phyloP scores from a whole-genome alignment of 2,329 filamentous ascomycete species.

The Diplodia intermedia region DNA sequence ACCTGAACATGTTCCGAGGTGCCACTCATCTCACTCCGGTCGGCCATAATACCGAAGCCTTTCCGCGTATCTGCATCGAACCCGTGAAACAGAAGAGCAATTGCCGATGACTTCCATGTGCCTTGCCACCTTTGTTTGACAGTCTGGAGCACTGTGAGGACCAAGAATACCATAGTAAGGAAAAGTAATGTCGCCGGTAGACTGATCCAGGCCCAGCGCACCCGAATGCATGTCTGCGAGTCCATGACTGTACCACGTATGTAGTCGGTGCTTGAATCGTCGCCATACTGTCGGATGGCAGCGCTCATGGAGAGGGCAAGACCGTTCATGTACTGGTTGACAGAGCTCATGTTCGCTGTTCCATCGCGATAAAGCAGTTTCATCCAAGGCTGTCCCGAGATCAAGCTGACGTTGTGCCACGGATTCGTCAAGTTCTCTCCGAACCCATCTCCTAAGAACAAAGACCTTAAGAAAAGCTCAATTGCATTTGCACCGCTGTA shows the following conservation, averaged over 20 bases:
- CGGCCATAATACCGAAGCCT: not conserved
- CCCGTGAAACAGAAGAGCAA: conserved; percentile 9
- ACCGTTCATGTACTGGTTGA: not conserved
- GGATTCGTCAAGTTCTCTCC: not conserved
- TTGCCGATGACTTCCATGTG: not conserved
- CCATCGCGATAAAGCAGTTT: not conserved
- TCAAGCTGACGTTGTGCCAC: not conserved
- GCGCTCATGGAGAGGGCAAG: not conserved
- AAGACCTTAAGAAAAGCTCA: not conserved
- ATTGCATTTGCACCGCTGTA: not conserved
- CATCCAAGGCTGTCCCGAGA: not conserved
- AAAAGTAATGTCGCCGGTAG: not conserved
- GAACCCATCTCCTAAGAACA: not conserved
- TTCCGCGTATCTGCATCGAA: not conserved
- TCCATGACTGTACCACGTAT: not conserved
- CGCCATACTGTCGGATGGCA: not conserved
- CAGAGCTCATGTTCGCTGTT: not conserved
- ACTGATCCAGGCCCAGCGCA: conserved; percentile 10
- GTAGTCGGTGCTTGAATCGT: not conserved
- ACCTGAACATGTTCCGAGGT: not conserved
- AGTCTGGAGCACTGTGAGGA: not conserved
- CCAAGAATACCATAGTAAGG: conserved; percentile 3
- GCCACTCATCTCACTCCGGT: not conserved
- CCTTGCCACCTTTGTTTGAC: not conserved
- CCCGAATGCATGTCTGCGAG: not conserved